phyloP scores from a whole-genome alignment of 805 yeast species.

The Metschnikowia vanudenii region DNA sequence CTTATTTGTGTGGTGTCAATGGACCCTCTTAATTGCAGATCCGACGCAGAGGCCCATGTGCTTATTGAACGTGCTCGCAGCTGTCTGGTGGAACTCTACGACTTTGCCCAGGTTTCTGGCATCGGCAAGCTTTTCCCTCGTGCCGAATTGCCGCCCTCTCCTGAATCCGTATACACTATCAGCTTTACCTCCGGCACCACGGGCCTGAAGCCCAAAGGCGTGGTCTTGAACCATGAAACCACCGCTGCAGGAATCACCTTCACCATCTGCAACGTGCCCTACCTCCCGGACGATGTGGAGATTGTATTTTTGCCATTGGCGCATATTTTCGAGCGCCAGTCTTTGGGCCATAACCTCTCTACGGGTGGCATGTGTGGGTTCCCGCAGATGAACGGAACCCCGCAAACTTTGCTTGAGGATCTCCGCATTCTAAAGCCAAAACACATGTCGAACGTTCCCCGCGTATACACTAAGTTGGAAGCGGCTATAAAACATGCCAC shows the following conservation, averaged over 20 bases:
- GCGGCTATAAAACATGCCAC: conserved; percentile 27
- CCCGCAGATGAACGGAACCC: conserved; percentile 25
- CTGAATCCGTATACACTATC: conserved; percentile 25
- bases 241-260: conserved; percentile 23
- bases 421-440: conserved; percentile 25
- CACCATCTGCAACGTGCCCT: conserved; percentile 14
- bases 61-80: conserved; percentile 34
- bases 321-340: conserved; percentile 36
- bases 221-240: conserved; percentile 21
- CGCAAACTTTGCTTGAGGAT: conserved; percentile 26
- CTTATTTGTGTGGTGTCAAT: conserved; percentile 26
- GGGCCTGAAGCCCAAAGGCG: conserved; percentile 29
- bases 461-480: conserved; percentile 28
- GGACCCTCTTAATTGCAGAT: conserved; percentile 25
- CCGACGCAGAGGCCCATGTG: conserved; percentile 11
- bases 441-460: conserved; percentile 27
- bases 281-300: conserved; percentile 14
- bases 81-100: conserved; percentile 21
- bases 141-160: conserved; percentile 17
- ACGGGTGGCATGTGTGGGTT: conserved; percentile 29
- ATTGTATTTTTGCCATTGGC: conserved; percentile 35
- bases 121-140: conserved; percentile 25
- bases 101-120: conserved; percentile 22
- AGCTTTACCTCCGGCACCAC: conserved; percentile 31
- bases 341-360: conserved; percentile 21